Percentiles rank a stretch among this genome's conserved stretches.
These are phyloP conservation scores for Russula sp. DNA, from an alignment of 768 basidiomycete species.

Conservation along the genomic window DNA sequence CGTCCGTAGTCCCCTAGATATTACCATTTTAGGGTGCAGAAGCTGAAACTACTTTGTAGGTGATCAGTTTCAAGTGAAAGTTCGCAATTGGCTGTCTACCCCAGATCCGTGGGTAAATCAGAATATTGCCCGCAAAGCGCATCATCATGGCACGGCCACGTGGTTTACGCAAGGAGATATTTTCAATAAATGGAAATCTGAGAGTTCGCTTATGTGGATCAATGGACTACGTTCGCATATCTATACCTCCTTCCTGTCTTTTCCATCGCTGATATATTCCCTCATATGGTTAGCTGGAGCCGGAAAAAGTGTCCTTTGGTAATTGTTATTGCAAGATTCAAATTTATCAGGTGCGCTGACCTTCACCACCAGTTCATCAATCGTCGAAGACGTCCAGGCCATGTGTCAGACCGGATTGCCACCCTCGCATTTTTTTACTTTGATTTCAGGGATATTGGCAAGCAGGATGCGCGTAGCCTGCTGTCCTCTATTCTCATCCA, in stretches of 20 bases:
- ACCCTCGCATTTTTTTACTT: not conserved
- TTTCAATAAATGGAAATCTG: not conserved
- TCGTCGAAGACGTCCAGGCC: not conserved
- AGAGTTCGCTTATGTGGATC: not conserved
- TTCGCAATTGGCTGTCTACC: no score
- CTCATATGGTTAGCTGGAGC: not conserved
- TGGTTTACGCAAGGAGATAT: not conserved
- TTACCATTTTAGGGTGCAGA: not conserved
- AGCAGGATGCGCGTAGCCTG: not conserved
- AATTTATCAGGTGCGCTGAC: not conserved
- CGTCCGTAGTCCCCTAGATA: not conserved
- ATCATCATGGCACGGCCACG: not conserved
- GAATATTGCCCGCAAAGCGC: not conserved
- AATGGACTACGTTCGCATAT: not conserved
- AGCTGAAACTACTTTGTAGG: not conserved
- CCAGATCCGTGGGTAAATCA: no score
- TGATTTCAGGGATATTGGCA: not conserved
- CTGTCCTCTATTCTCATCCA: not conserved
- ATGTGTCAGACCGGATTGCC: not conserved
- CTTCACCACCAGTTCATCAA: not conserved
- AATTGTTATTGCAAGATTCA: not conserved
- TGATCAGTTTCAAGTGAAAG: no score
- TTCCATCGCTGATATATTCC: not conserved
- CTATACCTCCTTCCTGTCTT: not conserved
- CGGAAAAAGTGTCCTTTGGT: conserved; percentile 1